Percentiles rank a stretch among this genome's conserved stretches.
Evolutionary conservation across 306 rosid species (phyloP).

Genomic region (Citrullus colocynthis): DNA sequence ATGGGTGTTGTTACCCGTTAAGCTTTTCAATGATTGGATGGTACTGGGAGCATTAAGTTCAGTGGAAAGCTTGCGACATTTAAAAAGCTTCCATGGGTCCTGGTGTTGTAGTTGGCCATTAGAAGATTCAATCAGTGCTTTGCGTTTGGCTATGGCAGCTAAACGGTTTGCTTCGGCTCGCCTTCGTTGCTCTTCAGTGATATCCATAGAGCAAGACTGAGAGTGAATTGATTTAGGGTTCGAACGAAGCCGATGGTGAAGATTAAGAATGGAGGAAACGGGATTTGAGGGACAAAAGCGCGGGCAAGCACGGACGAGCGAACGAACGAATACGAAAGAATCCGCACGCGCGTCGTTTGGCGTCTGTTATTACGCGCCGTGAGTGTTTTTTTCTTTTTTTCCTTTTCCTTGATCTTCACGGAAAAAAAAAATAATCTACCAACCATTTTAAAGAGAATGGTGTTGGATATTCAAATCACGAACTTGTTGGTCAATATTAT

Average conservation of each 20-base stretch:
- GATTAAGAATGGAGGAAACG: neutral
- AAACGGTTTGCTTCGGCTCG: constrained; percentile 63
- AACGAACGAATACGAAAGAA: neutral
- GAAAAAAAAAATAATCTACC: too few species aligned
- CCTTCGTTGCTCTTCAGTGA: constrained; percentile 60
- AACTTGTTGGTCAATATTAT: too few species aligned
- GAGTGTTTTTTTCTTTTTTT: neutral
- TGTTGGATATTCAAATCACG: too few species aligned
- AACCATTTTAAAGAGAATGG: too few species aligned
- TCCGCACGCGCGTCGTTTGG: neutral
- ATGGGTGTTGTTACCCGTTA: neutral
- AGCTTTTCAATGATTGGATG: neutral
- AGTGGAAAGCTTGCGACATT: constrained; percentile 47
- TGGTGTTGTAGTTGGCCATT: constrained; percentile 7
- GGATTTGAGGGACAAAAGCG: neutral
- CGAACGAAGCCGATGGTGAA: neutral
- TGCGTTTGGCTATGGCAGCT: constrained; percentile 74
- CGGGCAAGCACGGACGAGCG: neutral
- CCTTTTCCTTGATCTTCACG: too few species aligned
- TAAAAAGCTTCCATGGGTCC: constrained; percentile 50
- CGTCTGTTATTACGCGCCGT: neutral
- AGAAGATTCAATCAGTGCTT: constrained; percentile 34
- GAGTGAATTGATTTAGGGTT: neutral
- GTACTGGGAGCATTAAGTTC: constrained; percentile 7
- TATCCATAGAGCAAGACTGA: constrained; percentile 23